These are phyloP conservation scores for Annulohypoxylon nitens DNA, from an alignment of 495 filamentous ascomycete species.

Conservation along the genomic window DNA sequence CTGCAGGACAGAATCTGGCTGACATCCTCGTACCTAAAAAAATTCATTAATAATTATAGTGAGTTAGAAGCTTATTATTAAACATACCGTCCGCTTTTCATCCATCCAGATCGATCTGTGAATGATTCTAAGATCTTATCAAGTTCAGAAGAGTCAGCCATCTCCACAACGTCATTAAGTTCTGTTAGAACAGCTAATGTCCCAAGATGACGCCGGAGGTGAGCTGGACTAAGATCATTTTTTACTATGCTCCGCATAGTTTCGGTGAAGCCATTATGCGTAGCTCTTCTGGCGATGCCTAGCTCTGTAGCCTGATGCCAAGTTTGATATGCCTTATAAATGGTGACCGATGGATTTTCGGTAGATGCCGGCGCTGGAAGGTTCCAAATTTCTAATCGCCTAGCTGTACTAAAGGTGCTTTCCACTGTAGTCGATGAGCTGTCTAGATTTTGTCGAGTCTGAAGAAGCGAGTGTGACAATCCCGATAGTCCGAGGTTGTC, in stretches of 20 bases:
- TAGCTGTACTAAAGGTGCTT: conserved; percentile 82
- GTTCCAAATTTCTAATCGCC: conserved; percentile 93
- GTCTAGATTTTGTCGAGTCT: conserved; percentile 69
- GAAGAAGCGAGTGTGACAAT: conserved; percentile 77
- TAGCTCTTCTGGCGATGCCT: conserved; percentile 59
- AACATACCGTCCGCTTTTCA: conserved; percentile 79
- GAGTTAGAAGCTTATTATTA: not conserved
- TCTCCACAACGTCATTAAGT: conserved; percentile 78
- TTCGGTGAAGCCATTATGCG: conserved; percentile 74
- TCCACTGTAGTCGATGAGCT: conserved; percentile 70
- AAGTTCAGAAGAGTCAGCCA: conserved; percentile 69
- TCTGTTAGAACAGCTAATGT: conserved; percentile 84
- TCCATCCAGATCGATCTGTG: conserved; percentile 76
- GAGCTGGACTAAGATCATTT: conserved; percentile 68
- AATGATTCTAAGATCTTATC: conserved; percentile 73
- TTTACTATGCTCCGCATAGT: conserved; percentile 71
- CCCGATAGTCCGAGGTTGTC: conserved; percentile 77
- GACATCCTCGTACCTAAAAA: conserved; percentile 79
- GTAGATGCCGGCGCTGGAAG: conserved; percentile 76
- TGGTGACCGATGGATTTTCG: conserved; percentile 71
- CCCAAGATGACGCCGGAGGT: conserved; percentile 73
- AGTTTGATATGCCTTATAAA: conserved; percentile 84
- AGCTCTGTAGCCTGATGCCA: conserved; percentile 75
- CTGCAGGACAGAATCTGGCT: conserved; percentile 84
- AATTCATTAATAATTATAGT: conserved; percentile 41